These are phyloP conservation scores for Sclerotinia nivalis DNA, from an alignment of 2,329 filamentous ascomycete species.

Conservation along the genomic window DNA sequence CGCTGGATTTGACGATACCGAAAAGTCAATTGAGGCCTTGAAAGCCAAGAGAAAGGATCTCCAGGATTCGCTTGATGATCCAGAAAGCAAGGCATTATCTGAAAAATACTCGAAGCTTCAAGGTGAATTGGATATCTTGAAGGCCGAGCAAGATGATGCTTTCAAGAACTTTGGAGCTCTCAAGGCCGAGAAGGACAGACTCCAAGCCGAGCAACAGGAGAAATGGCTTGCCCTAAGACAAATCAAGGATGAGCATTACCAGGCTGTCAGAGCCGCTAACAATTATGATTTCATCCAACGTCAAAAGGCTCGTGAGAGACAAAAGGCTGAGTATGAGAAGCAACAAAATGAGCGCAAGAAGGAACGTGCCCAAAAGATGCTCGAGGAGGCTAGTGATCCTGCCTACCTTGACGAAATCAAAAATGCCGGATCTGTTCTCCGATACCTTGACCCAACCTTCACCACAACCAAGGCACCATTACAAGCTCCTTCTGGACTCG, in stretches of 20 bases:
- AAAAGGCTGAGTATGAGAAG: conserved; percentile 76
- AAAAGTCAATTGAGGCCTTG: conserved; percentile 86
- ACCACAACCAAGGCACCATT: conserved; percentile 65
- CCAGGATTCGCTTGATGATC: conserved; percentile 86
- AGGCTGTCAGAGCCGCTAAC: conserved; percentile 76
- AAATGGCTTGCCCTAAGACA: conserved; percentile 81
- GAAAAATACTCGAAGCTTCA: conserved; percentile 85
- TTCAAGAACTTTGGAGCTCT: conserved; percentile 86
- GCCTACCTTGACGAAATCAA: conserved; percentile 94
- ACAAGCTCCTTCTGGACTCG: conserved; percentile 69
- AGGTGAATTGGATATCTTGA: conserved; percentile 84
- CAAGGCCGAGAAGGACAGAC: conserved; percentile 80
- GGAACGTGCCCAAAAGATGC: conserved; percentile 72
- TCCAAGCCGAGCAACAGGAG: conserved; percentile 82
- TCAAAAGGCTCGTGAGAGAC: conserved; percentile 73
- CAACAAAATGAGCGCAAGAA: conserved; percentile 71
- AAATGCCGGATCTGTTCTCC: conserved; percentile 81
- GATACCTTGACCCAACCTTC: conserved; percentile 82
- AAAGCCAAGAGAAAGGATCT: conserved; percentile 86
- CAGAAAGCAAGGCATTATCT: conserved; percentile 83
- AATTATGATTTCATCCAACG: conserved; percentile 83
- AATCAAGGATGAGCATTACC: conserved; percentile 86
- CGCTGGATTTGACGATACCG: conserved; percentile 75
- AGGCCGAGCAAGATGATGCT: conserved; percentile 85
- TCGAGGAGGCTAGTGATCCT: conserved; percentile 79